Base-by-base conservation (phyloP, 2,329 filamentous ascomycete genomes). In the Colletotrichum shisoi region DNA sequence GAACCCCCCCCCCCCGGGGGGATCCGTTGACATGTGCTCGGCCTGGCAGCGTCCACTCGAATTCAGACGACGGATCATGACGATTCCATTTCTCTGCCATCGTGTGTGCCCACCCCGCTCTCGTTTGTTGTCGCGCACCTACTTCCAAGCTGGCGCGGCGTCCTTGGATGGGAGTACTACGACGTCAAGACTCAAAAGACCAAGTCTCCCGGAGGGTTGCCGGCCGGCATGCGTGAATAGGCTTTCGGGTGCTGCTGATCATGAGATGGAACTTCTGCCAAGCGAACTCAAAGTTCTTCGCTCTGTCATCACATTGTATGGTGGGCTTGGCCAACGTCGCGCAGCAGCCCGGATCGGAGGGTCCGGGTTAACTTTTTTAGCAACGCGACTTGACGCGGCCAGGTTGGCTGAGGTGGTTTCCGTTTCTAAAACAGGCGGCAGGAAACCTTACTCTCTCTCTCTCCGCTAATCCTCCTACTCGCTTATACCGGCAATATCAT, bases 201-300 rank as follows among this genome's bases (percentile, higher is more conserved):
- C 27, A 8, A 31, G 27, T n/a, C 24, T n/a, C 4, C 4, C 15
- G 40, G 40, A 42, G 15, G 40, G 12, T 3, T 56, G 37, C 37
- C 34, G 19, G 12, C 21, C 15, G 11, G 37, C 13, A 27, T 27
- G 27, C 27, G 27, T 9, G 13, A 42, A 27, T 19, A 42, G 3
- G 34, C 12, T 39, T 53, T 53, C 31, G 49, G 49, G 31, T 39
- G 8, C 3, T 42, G 52, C 19, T 24, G 52, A 56, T 42, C 37
- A 27, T 42, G 17, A n/a, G 17, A 6, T 42, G 15, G 52, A 54
- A 54, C 52, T 12, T 54, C 52, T 54, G 52, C 52, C 52, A 54
- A 54, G 52, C 40, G 8, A 54, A 54, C 34, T 42, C 19, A 54
- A 24, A 42, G 12, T 7, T 17, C 12, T n/a, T 37, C 15, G 21